Percentiles rank a stretch among this genome's conserved stretches.
Evolutionary conservation across 805 yeast species (phyloP).

Genomic region (Candida ovalis): DNA sequence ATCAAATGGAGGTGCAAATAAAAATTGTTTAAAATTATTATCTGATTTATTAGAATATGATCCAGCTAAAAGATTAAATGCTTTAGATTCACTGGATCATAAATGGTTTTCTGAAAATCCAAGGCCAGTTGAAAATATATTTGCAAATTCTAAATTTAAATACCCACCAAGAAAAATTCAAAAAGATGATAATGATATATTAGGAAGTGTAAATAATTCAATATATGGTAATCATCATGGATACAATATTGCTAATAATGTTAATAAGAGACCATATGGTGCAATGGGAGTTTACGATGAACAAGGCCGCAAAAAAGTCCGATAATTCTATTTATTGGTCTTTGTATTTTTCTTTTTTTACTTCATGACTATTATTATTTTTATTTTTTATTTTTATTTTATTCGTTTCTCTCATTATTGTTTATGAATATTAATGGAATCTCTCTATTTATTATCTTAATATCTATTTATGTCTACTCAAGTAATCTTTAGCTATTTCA

Average conservation of each 20-base stretch:
- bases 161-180: conserved; percentile 88
- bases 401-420: too few relatives aligned
- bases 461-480: not conserved
- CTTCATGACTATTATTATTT: not conserved
- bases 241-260: not conserved
- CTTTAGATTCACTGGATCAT: conserved; percentile 71
- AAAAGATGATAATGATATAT: conserved; percentile 79
- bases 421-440: not conserved
- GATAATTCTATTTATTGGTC: too few relatives aligned
- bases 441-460: not conserved
- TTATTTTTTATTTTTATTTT: not conserved
- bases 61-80: conserved; percentile 76
- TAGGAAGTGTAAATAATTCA: conserved; percentile 28
- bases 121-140: conserved; percentile 68
- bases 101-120: conserved; percentile 74
- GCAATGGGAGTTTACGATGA: conserved; percentile 1
- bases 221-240: conserved; percentile 16
- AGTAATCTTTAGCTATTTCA: not conserved
- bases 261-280: not conserved
- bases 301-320: not conserved
- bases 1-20: conserved; percentile 71
- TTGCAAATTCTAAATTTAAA: conserved; percentile 65
- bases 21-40: conserved; percentile 62
- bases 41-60: conserved; percentile 72
- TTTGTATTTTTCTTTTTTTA: too few relatives aligned